Evolutionary conservation across 2,329 filamentous ascomycete species (phyloP), one percentile per base, ranked within the genome.

Genomic region (Beauveria australis): DNA sequence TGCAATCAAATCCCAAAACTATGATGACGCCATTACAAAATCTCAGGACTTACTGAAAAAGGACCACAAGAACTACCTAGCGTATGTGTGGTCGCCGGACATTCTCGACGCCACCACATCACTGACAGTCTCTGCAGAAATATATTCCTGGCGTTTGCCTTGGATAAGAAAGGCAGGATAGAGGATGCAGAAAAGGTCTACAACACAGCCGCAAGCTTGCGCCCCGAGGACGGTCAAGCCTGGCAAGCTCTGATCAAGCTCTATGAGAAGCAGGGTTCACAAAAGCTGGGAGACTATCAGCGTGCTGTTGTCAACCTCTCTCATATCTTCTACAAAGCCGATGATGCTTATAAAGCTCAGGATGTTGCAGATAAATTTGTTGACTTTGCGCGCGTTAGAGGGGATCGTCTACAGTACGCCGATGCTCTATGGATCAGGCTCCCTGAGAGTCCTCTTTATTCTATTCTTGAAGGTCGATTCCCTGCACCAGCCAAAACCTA

Each of bases 201-300:
- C 73, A 79, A 81, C 46, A 79, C 82, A 37, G 94, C 93, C 1
- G 84, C 89, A 6, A 78, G 80, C 22, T 77, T 91, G 63, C 92
- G 91, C 65, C 84, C 87, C 1, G 79, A 84, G 19, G 92, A 97
- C 66, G 78, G 85, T n/a, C 89, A 93, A 68, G 89, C 89, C 65
- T 97, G 91, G 91, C 89, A 96, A 71, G 94, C 94, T 1, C 78
- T 99, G 51, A 83, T 94, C 72, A 89, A 87, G 68, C 75, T 97
- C 33, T 97, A 91, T 71, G 91, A 96, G 74, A 88, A 85, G 67
- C 89, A 92, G 69, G 87, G 84, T 18, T 73, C 78, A 33, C 80
- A 82, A 59, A 89, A 88, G 67, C 76, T 97, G 16, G 80, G 84
- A 59, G 81, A 87, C 53, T 96, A 96, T 69, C 87, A 89, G 53